Evolutionary conservation across 176 grass and related monocot species (phyloP).

Genomic region (Bolboschoenus planiculmis): DNA sequence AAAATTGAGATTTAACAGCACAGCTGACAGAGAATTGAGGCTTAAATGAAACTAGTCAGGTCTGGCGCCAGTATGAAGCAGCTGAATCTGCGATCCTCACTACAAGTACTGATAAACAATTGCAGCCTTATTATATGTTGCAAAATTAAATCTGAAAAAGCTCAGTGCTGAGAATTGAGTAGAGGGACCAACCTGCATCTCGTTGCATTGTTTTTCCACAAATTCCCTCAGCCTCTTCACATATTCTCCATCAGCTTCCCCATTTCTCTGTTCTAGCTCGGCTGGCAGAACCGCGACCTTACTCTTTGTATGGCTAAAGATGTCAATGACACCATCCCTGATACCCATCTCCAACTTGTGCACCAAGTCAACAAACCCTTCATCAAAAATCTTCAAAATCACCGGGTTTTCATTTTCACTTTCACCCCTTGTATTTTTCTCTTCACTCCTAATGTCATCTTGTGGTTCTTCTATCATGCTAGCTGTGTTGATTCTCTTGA

Average conservation of each 20-base stretch:
- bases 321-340: conserved; percentile 74
- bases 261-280: conserved; percentile 86
- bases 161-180: background rate
- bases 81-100: background rate
- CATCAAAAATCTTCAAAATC: conserved; percentile 73
- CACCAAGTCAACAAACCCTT: conserved; percentile 53
- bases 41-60: background rate
- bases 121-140: background rate
- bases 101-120: background rate
- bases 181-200: conserved; percentile 77
- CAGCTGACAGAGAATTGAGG: background rate
- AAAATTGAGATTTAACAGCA: background rate
- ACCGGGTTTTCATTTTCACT: conserved; percentile 46
- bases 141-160: background rate
- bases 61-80: background rate
- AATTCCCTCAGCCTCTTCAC: conserved; percentile 77
- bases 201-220: conserved; percentile 92
- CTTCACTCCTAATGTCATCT: conserved; percentile 41
- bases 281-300: conserved; percentile 63
- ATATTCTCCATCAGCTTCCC: conserved; percentile 73
- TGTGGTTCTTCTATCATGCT: conserved; percentile 74
- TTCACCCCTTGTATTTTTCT: conserved; percentile 4
- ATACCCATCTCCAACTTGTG: conserved; percentile 72
- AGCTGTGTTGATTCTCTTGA: conserved; percentile 73
- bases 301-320: conserved; percentile 73